Conservation (phyloP, 2,329 filamentous ascomycete species). For the Aspergillus arachidicola region DNA sequence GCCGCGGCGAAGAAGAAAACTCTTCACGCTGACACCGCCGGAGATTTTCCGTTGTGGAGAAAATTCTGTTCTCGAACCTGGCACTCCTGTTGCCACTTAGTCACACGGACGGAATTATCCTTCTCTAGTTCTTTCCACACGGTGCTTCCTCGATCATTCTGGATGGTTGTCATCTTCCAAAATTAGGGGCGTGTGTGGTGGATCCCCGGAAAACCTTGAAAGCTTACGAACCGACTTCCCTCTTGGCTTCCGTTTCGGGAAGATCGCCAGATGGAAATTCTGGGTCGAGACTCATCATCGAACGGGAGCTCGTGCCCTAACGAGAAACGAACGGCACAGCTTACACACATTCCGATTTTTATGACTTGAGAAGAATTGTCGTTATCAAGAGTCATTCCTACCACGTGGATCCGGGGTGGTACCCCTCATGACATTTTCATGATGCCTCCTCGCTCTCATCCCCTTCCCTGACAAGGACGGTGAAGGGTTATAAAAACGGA, state of each 20-base stretch:
- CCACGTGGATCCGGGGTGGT: background rate
- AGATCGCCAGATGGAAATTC: background rate
- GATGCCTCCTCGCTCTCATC: background rate
- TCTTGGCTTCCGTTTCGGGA: background rate
- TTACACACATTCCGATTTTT: background rate
- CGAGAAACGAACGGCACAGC: background rate
- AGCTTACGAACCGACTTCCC: background rate
- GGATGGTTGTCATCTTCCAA: background rate
- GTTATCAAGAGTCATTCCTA: background rate
- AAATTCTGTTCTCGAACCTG: background rate
- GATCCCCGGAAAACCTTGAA: background rate
- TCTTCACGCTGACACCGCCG: background rate
- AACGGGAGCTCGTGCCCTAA: background rate
- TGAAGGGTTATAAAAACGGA: background rate
- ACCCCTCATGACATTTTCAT: background rate
- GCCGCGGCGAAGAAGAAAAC: constrained; percentile 7
- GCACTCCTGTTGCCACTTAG: background rate
- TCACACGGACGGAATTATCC: background rate
- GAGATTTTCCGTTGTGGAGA: background rate
- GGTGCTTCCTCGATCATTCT: background rate
- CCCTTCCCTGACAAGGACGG: background rate
- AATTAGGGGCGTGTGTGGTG: background rate
- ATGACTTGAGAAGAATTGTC: background rate
- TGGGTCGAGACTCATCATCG: background rate
- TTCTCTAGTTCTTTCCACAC: background rate